Base-by-base conservation (phyloP, 305 asterid species). In the Fraxinus floribunda region DNA sequence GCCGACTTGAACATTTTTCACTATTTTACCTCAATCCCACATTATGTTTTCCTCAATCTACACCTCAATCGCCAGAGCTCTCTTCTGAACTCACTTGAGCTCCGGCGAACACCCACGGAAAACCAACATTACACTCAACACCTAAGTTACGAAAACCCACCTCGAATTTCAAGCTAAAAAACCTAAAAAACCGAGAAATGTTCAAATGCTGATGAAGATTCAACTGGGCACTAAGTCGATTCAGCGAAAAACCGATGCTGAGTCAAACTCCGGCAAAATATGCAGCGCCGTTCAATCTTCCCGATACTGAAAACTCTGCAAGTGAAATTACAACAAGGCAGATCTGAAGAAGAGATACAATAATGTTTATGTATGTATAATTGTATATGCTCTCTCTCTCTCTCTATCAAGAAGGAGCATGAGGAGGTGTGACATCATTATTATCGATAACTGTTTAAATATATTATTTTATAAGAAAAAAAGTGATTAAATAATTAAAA, bases 1-100 rank as follows among this genome's bases (percentile, higher is more conserved):
- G 88, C 92, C 79, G 98, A 85, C 93, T 92, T 92, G 77, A 97
- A 95, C 99, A 97, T 97, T 82, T 88, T 89, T 83, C 75, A 64
- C 86, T 26, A 66, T 44, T 78, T 81, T 8, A 78, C 89, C 84
- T 88, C 90, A 86, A 87, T 66, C 34, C 44, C 85, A 74, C 92
- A 89, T 87, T 60, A 85, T 72, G 44, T 18, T n/a, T 36, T 60
- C 68, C 88, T 26, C 66, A 60, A 75, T 13, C 72, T 36, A 20
- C 75, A 71, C 87, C 77, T 38, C 24, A 80, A 78, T 84, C 89
- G 89, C 94, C 90, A 90, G 93, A 93, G 93, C 91, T 90, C 92
- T 83, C 83, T 86, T 86, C 68, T 60, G 16, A 52, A 30, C 85
- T 86, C 90, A 88, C 86, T 90, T 89, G 92, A 91, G 94, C 91